These are phyloP conservation scores for Entoloma clypeatum DNA, from an alignment of 1,284 basidiomycete species.

Conservation along the genomic window DNA sequence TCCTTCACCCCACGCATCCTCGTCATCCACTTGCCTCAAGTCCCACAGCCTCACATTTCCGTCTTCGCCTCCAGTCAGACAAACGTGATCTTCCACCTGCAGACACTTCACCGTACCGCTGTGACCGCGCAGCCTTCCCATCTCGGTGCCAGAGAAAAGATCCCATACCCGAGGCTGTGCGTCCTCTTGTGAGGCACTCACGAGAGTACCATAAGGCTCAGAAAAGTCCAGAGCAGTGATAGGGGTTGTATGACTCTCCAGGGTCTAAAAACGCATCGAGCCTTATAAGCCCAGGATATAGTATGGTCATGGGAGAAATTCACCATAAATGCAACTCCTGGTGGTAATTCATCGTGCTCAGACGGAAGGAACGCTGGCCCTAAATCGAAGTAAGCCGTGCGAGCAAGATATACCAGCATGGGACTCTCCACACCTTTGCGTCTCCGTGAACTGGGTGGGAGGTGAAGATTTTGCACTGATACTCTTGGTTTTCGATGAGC, in stretches of 20 bases:
- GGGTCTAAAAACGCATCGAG: constrained; percentile 67
- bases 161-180: constrained; percentile 86
- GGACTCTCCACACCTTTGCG: constrained; percentile 55
- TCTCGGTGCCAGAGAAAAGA: constrained; percentile 74
- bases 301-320: constrained; percentile 15
- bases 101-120: constrained; percentile 80
- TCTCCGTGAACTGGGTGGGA: constrained; percentile 64
- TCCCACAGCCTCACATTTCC: constrained; percentile 87
- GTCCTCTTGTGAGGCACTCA: constrained; percentile 82
- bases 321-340: constrained; percentile 96
- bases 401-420: neutral
- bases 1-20: constrained; percentile 54
- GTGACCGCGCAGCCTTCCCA: constrained; percentile 81
- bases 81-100: constrained; percentile 91
- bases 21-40: constrained; percentile 74
- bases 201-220: constrained; percentile 93
- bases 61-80: constrained; percentile 89
- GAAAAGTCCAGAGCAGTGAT: constrained; percentile 93
- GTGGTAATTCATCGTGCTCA: constrained; percentile 94
- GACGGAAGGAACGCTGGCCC: constrained; percentile 95
- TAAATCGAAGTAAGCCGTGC: constrained; percentile 23
- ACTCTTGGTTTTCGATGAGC: constrained; percentile 35
- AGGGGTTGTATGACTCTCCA: constrained; percentile 77
- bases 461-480: constrained; percentile 39
- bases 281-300: constrained; percentile 4